Conservation (phyloP, 208 protist genomes). For the Wallacemonas sp. region DNA sequence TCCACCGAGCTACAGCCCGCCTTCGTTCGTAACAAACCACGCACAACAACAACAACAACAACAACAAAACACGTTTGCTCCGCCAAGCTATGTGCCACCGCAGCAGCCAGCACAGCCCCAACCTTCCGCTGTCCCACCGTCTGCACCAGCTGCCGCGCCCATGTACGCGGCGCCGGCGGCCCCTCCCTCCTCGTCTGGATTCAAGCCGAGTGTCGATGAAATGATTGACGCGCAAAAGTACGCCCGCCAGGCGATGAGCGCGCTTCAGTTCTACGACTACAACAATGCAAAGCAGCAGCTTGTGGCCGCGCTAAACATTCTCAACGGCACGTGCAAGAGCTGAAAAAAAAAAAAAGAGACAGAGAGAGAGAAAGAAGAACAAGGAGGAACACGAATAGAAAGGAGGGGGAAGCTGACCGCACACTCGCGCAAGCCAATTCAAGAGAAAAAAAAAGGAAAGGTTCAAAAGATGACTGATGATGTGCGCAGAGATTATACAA, state of each 20-base stretch:
- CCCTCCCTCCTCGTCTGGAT: conserved; percentile 2
- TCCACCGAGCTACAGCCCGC: background rate
- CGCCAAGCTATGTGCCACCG: conserved; percentile 9
- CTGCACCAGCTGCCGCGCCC: too few species aligned
- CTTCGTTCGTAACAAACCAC: background rate
- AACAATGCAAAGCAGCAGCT: conserved; percentile 53
- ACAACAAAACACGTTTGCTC: background rate
- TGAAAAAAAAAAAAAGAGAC: background rate
- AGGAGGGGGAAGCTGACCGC: background rate
- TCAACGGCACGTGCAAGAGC: conserved; percentile 27
- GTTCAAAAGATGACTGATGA: conserved; percentile 1
- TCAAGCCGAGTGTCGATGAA: conserved; percentile 51
- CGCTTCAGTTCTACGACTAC: conserved; percentile 83
- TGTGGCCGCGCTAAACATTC: conserved; percentile 35
- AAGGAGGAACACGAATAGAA: background rate
- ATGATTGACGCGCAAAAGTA: conserved; percentile 86
- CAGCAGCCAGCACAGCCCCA: background rate
- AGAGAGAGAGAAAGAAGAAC: background rate
- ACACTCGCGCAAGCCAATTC: too few species aligned
- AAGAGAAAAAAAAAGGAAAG: background rate
- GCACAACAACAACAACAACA: background rate
- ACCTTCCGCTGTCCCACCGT: background rate
- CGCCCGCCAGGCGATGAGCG: conserved; percentile 65
- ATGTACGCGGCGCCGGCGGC: background rate
- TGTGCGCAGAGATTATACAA: too few species aligned